A percentile compares a stretch with the other conserved stretches of the same genome.
Evolutionary conservation across 768 basidiomycete genomes (phyloP).

Genomic region (Pisolithus tinctorius): DNA sequence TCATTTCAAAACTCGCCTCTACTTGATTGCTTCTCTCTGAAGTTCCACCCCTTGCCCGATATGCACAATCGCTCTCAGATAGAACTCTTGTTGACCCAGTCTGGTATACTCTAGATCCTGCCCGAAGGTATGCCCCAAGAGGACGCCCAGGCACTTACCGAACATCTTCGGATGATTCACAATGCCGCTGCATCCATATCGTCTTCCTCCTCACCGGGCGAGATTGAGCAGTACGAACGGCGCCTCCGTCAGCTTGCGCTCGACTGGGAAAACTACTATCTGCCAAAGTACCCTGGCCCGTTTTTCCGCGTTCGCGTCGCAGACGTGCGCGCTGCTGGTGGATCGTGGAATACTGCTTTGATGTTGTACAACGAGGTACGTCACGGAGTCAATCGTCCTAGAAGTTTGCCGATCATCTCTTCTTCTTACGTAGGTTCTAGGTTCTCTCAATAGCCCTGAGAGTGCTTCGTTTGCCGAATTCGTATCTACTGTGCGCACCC

Average conservation of each 20-base stretch:
- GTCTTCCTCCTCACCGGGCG: slow-evolving; percentile 1
- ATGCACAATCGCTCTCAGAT: not conserved
- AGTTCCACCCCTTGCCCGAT: not conserved
- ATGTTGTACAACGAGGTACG: slow-evolving; percentile 25
- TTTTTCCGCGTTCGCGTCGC: slow-evolving; percentile 28
- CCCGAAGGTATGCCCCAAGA: slow-evolving; percentile 17
- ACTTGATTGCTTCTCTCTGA: not conserved
- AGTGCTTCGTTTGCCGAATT: slow-evolving; percentile 16
- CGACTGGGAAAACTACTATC: slow-evolving; percentile 26
- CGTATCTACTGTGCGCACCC: slow-evolving; percentile 18
- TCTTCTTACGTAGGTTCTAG: slow-evolving; percentile 14
- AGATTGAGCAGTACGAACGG: slow-evolving; percentile 17
- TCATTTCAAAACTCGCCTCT: not conserved
- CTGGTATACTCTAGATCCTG: slow-evolving; percentile 9
- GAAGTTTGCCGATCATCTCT: not conserved
- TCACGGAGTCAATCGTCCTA: not conserved
- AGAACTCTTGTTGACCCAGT: not conserved
- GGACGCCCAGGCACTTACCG: slow-evolving; percentile 16
- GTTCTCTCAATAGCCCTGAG: slow-evolving; percentile 14
- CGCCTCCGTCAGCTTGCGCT: slow-evolving; percentile 21
- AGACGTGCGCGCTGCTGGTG: slow-evolving; percentile 24
- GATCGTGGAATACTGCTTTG: slow-evolving; percentile 24
- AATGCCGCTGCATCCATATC: slow-evolving; percentile 7
- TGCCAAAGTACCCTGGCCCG: slow-evolving; percentile 24
- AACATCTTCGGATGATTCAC: slow-evolving; percentile 11